A percentile compares a stretch with the other conserved stretches of the same genome.
Evolutionary conservation across 768 basidiomycete species (phyloP).

Genomic region (Leucosporidium creatinivorum): DNA sequence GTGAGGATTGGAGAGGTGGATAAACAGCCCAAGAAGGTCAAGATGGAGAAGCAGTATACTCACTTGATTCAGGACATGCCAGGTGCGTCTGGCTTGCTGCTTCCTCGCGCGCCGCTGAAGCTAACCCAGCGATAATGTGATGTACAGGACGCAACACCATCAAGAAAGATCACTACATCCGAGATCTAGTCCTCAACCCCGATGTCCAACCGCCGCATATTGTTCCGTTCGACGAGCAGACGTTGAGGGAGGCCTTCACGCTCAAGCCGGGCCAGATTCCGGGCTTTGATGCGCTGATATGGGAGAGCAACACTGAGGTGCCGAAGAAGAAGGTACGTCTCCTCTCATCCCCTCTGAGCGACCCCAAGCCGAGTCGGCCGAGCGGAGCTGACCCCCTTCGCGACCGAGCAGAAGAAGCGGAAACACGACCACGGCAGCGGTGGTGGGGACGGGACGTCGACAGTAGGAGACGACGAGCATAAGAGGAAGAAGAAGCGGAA

Average conservation of each 20-base stretch:
- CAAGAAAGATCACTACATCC: slow-evolving; percentile 23
- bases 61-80: slow-evolving; percentile 34
- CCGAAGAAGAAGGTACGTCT: slow-evolving; percentile 10
- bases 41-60: slow-evolving; percentile 35
- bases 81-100: slow-evolving; percentile 19
- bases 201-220: slow-evolving; percentile 28
- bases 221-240: slow-evolving; percentile 17
- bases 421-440: slow-evolving; percentile 7
- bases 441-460: neutral
- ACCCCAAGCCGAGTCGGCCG: neutral
- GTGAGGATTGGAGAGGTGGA: neutral
- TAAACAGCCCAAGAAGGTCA: slow-evolving; percentile 21
- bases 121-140: neutral
- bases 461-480: neutral
- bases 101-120: neutral
- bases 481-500: slow-evolving; percentile 7
- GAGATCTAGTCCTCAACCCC: slow-evolving; percentile 33
- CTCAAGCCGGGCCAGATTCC: slow-evolving; percentile 29
- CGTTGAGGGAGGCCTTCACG: slow-evolving; percentile 32
- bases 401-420: slow-evolving; percentile 27
- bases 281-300: slow-evolving; percentile 30
- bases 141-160: slow-evolving; percentile 22
- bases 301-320: slow-evolving; percentile 12
- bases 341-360: too few species aligned
- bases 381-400: neutral